Conservation (phyloP, 169 alveolate species). For the Blepharisma undulans region DNA sequence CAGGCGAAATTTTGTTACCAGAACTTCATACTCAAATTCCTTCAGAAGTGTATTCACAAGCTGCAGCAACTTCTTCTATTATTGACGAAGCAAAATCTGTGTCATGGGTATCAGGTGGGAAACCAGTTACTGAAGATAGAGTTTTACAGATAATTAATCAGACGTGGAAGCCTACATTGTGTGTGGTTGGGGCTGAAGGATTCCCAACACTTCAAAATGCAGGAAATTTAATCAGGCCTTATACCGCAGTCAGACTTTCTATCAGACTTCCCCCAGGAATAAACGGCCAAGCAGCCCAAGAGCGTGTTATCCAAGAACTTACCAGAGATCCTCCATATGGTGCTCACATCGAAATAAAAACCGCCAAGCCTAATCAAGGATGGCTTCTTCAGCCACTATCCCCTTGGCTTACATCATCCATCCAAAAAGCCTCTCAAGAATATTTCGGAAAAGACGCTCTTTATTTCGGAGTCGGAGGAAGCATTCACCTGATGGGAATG, state of each 20-base stretch:
- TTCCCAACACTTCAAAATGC: conserved; percentile 71
- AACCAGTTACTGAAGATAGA: conserved; percentile 55
- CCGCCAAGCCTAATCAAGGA: conserved; percentile 58
- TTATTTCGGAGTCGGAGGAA: conserved; percentile 75
- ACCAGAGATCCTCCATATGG: conserved; percentile 77
- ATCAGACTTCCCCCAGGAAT: conserved; percentile 82
- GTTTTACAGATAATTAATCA: conserved; percentile 27
- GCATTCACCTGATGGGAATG: conserved; percentile 75
- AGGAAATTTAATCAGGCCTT: conserved; percentile 82
- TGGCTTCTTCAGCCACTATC: conserved; percentile 27
- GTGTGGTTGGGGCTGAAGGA: conserved; percentile 77
- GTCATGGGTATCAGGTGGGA: too few relatives aligned
- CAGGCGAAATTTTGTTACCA: conserved; percentile 61
- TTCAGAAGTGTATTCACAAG: conserved; percentile 58
- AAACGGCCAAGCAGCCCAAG: conserved; percentile 55
- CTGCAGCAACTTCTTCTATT: too few relatives aligned
- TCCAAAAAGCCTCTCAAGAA: conserved; percentile 35
- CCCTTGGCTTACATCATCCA: conserved; percentile 27
- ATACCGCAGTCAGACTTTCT: conserved; percentile 60
- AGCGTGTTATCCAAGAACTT: conserved; percentile 53
- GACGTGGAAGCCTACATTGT: conserved; percentile 69
- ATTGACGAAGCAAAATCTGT: too few relatives aligned
- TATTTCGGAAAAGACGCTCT: conserved; percentile 40
- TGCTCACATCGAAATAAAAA: conserved; percentile 58
- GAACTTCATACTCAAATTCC: conserved; percentile 66